Percentiles rank a stretch among this genome's conserved stretches.
Evolutionary conservation across 345 rosid genomes (phyloP).

Genomic region (Clarkia xantiana): DNA sequence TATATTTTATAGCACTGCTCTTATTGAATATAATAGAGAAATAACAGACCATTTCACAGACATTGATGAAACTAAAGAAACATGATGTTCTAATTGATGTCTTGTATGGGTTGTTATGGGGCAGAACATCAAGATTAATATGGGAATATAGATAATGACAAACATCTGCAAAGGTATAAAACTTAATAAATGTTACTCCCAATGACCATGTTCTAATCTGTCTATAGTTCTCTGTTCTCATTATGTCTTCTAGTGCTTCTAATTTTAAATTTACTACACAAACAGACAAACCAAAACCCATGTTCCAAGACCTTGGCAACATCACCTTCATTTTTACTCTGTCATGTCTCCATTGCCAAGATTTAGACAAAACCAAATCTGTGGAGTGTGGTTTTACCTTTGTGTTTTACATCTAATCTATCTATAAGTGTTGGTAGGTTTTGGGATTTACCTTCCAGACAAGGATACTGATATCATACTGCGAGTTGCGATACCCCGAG

Average conservation of each 20-base stretch:
- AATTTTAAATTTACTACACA: not conserved
- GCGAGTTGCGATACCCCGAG: constrained; percentile 25
- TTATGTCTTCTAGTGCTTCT: constrained; percentile 4
- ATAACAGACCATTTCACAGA: too few relatives aligned
- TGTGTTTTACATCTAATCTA: not conserved
- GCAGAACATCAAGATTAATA: too few relatives aligned
- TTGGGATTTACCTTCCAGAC: constrained; percentile 35
- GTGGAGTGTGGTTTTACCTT: not conserved
- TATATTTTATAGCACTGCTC: too few relatives aligned
- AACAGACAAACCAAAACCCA: constrained; percentile 1
- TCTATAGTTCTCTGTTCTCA: not conserved
- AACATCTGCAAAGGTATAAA: not conserved
- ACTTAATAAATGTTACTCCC: constrained; percentile 3
- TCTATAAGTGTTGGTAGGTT: not conserved
- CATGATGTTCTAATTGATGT: too few relatives aligned
- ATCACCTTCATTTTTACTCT: constrained; percentile 1
- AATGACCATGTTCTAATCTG: not conserved
- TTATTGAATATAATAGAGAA: too few relatives aligned
- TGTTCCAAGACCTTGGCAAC: not conserved
- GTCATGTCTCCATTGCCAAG: not conserved
- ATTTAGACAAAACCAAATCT: not conserved
- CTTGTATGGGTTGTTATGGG: too few relatives aligned
- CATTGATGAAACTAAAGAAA: too few relatives aligned
- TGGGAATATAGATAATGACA: not conserved
- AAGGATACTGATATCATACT: constrained; percentile 37